Evolutionary conservation across 805 yeast genomes (phyloP).

Genomic region (Wickerhamiella lipophila): DNA sequence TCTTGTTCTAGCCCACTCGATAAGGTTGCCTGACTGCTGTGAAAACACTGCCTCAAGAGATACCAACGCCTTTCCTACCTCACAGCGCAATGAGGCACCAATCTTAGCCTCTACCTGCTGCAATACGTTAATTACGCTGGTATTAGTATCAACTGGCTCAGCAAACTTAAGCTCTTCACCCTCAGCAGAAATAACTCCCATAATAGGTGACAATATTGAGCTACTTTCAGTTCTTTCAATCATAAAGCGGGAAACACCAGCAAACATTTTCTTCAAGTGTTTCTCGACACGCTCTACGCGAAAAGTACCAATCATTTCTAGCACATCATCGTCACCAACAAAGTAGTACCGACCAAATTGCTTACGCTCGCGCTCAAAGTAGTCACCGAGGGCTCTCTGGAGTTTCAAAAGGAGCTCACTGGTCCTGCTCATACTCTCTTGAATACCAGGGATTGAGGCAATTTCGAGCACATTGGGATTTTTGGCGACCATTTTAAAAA

Average conservation of each 20-base stretch:
- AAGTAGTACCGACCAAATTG: conserved; percentile 73
- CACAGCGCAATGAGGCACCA: conserved; percentile 35
- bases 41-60: conserved; percentile 19
- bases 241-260: conserved; percentile 41
- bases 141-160: conserved; percentile 32
- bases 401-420: conserved; percentile 46
- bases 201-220: conserved; percentile 23
- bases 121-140: conserved; percentile 51
- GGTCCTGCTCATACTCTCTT: conserved; percentile 36
- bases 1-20: conserved; percentile 29
- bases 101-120: conserved; percentile 42
- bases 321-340: conserved; percentile 78
- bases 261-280: conserved; percentile 59
- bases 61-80: conserved; percentile 27
- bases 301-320: conserved; percentile 63
- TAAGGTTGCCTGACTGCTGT: conserved; percentile 17
- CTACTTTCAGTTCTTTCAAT: conserved; percentile 25
- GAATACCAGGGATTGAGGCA: conserved; percentile 39
- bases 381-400: conserved; percentile 57
- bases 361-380: conserved; percentile 66
- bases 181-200: conserved; percentile 47
- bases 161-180: conserved; percentile 40
- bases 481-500: conserved; percentile 40
- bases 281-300: conserved; percentile 35
- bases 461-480: conserved; percentile 43